phyloP scores from a whole-genome alignment of 2,329 filamentous ascomycete species.

The Trematosphaeria pertusa region DNA sequence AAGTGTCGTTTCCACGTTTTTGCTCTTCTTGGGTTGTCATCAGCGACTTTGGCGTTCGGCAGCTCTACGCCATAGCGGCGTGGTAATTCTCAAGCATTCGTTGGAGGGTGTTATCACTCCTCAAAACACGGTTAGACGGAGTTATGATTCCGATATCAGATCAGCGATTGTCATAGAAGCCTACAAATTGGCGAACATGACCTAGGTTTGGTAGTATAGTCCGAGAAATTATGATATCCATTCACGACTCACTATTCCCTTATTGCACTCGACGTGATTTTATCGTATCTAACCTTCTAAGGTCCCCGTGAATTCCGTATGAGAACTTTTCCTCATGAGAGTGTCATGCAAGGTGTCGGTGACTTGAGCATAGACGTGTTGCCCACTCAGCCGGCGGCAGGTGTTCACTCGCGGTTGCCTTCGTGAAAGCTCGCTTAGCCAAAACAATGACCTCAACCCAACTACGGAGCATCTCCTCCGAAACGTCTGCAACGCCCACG shows the following conservation, averaged over 20 bases:
- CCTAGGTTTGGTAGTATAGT: constrained; percentile 25
- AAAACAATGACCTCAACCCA: too few relatives aligned
- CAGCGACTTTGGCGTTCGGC: constrained; percentile 42
- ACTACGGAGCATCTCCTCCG: too few relatives aligned
- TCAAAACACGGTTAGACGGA: constrained; percentile 36
- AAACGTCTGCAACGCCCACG: too few relatives aligned
- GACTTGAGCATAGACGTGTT: too few relatives aligned
- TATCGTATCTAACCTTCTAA: too few relatives aligned
- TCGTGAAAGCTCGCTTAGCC: too few relatives aligned
- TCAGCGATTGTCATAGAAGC: constrained; percentile 24
- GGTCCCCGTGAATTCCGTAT: too few relatives aligned
- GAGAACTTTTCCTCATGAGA: too few relatives aligned
- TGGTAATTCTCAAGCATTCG: constrained; percentile 40
- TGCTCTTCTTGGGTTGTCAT: constrained; percentile 17
- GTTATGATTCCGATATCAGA: constrained; percentile 35
- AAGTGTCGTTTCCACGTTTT: constrained; percentile 28
- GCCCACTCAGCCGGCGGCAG: too few relatives aligned
- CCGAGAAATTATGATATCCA: constrained; percentile 26
- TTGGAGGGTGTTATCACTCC: constrained; percentile 30
- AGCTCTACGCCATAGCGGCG: constrained; percentile 26
- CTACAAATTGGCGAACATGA: constrained; percentile 15
- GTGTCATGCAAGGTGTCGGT: too few relatives aligned
- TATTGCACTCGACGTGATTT: too few relatives aligned
- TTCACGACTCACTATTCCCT: background rate
- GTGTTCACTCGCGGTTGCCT: too few relatives aligned